Evolutionary conservation across 306 rosid genomes (phyloP).

Genomic region (Pyrus communis): DNA sequence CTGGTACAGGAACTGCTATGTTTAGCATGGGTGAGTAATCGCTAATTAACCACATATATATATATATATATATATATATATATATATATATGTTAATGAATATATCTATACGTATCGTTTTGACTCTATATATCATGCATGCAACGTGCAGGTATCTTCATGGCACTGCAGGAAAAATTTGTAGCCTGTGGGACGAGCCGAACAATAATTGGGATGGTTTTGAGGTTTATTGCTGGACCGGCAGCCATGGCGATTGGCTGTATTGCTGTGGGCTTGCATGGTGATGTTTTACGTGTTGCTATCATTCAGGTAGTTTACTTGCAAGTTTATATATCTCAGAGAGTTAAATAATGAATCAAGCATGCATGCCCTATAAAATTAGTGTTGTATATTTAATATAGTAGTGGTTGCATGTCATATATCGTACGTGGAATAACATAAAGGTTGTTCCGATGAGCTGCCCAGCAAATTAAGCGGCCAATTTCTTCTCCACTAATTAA

Average conservation of each 20-base stretch:
- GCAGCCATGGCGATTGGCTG: slow-evolving; percentile 84
- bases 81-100: neutral
- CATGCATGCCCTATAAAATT: neutral
- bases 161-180: slow-evolving; percentile 82
- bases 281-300: slow-evolving; percentile 69
- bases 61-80: neutral
- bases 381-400: neutral
- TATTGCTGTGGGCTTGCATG: slow-evolving; percentile 69
- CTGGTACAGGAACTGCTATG: slow-evolving; percentile 95
- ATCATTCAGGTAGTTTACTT: slow-evolving; percentile 60
- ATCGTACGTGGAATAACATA: neutral
- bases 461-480: neutral
- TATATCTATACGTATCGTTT: neutral
- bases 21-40: slow-evolving; percentile 78
- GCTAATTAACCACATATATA: neutral
- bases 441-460: neutral
- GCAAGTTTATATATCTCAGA: neutral
- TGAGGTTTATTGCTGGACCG: slow-evolving; percentile 91
- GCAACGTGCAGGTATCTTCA: slow-evolving; percentile 66
- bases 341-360: neutral
- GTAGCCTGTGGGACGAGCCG: slow-evolving; percentile 62
- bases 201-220: slow-evolving; percentile 53
- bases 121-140: neutral
- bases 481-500: neutral
- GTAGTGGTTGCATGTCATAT: neutral